Conservation (phyloP, 805 yeast genomes). For the Clavispora carvajalis region DNA sequence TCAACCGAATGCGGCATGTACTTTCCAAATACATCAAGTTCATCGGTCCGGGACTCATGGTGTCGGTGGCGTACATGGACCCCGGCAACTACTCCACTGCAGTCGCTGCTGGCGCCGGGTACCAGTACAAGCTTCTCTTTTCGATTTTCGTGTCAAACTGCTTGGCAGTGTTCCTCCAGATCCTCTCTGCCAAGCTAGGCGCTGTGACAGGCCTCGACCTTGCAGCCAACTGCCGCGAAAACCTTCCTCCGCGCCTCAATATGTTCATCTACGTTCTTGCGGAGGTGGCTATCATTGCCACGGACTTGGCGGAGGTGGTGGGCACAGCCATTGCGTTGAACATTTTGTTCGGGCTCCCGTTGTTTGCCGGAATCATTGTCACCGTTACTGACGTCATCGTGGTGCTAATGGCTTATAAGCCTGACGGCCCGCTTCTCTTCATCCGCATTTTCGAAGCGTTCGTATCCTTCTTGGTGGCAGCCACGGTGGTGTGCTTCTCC, state of each 20-base stretch:
- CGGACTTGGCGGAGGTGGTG: slow-evolving; percentile 94
- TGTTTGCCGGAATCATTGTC: slow-evolving; percentile 75
- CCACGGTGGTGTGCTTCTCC: slow-evolving; percentile 81
- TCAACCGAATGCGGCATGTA: slow-evolving; percentile 7
- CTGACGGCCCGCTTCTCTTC: slow-evolving; percentile 72
- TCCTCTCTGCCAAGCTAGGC: slow-evolving; percentile 81
- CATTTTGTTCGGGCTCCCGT: slow-evolving; percentile 73
- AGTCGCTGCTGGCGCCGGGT: slow-evolving; percentile 89
- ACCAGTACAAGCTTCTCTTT: slow-evolving; percentile 72
- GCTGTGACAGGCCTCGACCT: slow-evolving; percentile 91
- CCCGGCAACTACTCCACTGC: slow-evolving; percentile 97
- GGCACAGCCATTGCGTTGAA: slow-evolving; percentile 96
- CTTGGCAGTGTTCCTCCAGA: slow-evolving; percentile 82
- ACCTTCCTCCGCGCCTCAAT: slow-evolving; percentile 60
- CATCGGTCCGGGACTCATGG: slow-evolving; percentile 96
- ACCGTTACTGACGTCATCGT: slow-evolving; percentile 84
- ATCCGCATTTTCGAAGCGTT: slow-evolving; percentile 77
- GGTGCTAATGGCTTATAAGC: slow-evolving; percentile 82
- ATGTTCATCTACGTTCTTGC: slow-evolving; percentile 67
- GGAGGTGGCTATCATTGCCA: slow-evolving; percentile 87
- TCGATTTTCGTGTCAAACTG: slow-evolving; percentile 75
- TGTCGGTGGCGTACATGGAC: slow-evolving; percentile 92
- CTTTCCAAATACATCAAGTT: slow-evolving; percentile 52
- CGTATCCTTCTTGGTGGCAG: slow-evolving; percentile 71
- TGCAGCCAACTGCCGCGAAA: slow-evolving; percentile 79